Evolutionary conservation across 1,139 yeast genomes (phyloP).

Genomic region (Magnusiomyces suaveolens): DNA sequence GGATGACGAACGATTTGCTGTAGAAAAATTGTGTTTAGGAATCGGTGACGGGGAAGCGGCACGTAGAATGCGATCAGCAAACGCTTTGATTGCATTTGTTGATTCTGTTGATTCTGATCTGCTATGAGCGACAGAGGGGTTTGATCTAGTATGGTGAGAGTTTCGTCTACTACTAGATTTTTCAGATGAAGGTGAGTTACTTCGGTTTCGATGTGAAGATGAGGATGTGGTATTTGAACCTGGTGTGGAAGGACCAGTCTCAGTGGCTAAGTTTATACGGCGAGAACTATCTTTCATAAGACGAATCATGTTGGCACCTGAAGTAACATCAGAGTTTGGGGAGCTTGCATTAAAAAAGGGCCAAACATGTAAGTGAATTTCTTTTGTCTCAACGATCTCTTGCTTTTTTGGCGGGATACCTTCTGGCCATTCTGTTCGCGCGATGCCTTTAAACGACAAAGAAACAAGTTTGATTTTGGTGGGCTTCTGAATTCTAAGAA

Average conservation of each 20-base stretch:
- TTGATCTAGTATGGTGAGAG: neutral
- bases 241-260: neutral
- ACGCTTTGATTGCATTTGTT: slow-evolving; percentile 11
- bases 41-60: slow-evolving; percentile 16
- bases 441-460: slow-evolving; percentile 58
- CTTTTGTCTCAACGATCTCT: slow-evolving; percentile 54
- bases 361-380: slow-evolving; percentile 77
- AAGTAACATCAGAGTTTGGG: slow-evolving; percentile 32
- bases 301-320: slow-evolving; percentile 53
- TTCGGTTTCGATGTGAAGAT: neutral
- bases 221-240: neutral
- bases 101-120: slow-evolving; percentile 9
- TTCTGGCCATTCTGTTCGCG: slow-evolving; percentile 96
- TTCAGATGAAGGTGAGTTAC: neutral
- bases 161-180: neutral
- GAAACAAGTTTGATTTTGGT: slow-evolving; percentile 62
- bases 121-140: neutral
- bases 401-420: slow-evolving; percentile 87
- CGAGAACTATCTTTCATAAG: slow-evolving; percentile 32
- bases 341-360: slow-evolving; percentile 57
- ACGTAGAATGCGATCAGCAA: slow-evolving; percentile 11
- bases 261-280: neutral
- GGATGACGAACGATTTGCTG: slow-evolving; percentile 1
- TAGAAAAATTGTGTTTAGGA: neutral
- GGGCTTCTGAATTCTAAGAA: slow-evolving; percentile 62